A percentile compares a stretch with the other conserved stretches of the same genome.
phyloP scores from a whole-genome alignment of 345 rosid species.

The Bretschneidera sinensis region DNA sequence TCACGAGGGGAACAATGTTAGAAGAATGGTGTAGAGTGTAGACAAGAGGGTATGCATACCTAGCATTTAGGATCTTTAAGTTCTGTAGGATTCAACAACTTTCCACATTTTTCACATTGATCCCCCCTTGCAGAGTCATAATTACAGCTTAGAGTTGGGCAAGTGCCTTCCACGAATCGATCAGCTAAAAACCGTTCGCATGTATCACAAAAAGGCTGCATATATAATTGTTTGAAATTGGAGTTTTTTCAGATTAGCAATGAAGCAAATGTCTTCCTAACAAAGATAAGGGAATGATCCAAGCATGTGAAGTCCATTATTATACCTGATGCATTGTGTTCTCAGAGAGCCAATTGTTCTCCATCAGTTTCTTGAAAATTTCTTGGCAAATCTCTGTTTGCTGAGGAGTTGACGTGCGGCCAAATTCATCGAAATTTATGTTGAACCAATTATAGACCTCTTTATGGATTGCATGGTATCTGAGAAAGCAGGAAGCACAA shows the following conservation, averaged over 20 bases:
- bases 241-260: too few species aligned
- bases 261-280: too few species aligned
- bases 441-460: conserved; percentile 90
- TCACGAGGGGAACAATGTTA: too few species aligned
- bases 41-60: too few species aligned
- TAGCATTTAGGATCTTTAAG: conserved; percentile 84
- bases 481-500: conserved; percentile 21
- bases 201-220: conserved; percentile 78
- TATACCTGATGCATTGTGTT: conserved; percentile 80
- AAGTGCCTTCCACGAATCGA: conserved; percentile 86
- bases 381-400: conserved; percentile 92
- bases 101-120: conserved; percentile 92
- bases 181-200: conserved; percentile 86
- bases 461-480: conserved; percentile 85
- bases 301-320: neutral
- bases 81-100: conserved; percentile 86
- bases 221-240: too few species aligned
- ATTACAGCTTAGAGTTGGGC: conserved; percentile 70
- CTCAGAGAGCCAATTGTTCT: conserved; percentile 82
- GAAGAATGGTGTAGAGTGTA: too few species aligned
- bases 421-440: conserved; percentile 90
- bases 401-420: conserved; percentile 83
- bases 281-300: too few species aligned
- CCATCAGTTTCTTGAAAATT: conserved; percentile 71
- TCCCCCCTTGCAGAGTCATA: conserved; percentile 94